phyloP scores from a whole-genome alignment of 768 basidiomycete genomes.

The Termitomyces heimii region DNA sequence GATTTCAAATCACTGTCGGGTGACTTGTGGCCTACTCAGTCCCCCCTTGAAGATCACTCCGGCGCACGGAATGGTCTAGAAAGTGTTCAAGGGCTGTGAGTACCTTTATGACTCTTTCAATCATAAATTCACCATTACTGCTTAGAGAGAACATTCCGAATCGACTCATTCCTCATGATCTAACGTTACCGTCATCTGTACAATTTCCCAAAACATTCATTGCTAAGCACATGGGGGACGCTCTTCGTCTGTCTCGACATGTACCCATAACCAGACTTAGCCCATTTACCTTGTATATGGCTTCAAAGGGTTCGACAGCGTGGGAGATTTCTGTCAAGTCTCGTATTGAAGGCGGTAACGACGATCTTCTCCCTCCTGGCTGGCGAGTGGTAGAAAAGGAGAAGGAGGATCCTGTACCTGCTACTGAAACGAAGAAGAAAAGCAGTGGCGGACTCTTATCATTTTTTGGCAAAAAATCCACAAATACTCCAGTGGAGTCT shows the following conservation, averaged over 20 bases:
- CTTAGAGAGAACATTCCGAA: slow-evolving; percentile 34
- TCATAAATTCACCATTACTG: background rate
- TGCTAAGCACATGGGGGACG: slow-evolving; percentile 52
- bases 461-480: slow-evolving; percentile 52
- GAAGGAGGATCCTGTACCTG: slow-evolving; percentile 22
- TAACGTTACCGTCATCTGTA: slow-evolving; percentile 41
- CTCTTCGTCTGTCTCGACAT: slow-evolving; percentile 62
- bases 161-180: slow-evolving; percentile 43
- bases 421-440: slow-evolving; percentile 46
- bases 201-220: slow-evolving; percentile 52
- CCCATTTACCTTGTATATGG: slow-evolving; percentile 64
- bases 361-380: slow-evolving; percentile 59
- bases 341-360: slow-evolving; percentile 38
- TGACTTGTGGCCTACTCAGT: slow-evolving; percentile 43
- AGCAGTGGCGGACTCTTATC: slow-evolving; percentile 56
- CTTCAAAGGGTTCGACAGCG: slow-evolving; percentile 66
- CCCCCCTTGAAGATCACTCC: slow-evolving; percentile 1
- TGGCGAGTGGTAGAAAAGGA: slow-evolving; percentile 68
- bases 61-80: slow-evolving; percentile 35
- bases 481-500: slow-evolving; percentile 4
- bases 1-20: slow-evolving; percentile 46
- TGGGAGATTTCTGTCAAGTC: slow-evolving; percentile 70
- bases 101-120: slow-evolving; percentile 10
- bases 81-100: slow-evolving; percentile 59
- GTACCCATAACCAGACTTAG: slow-evolving; percentile 46